Percentiles rank a stretch among this genome's conserved stretches.
Conservation (phyloP, 2,329 filamentous ascomycete species). For the Alternaria viburni region DNA sequence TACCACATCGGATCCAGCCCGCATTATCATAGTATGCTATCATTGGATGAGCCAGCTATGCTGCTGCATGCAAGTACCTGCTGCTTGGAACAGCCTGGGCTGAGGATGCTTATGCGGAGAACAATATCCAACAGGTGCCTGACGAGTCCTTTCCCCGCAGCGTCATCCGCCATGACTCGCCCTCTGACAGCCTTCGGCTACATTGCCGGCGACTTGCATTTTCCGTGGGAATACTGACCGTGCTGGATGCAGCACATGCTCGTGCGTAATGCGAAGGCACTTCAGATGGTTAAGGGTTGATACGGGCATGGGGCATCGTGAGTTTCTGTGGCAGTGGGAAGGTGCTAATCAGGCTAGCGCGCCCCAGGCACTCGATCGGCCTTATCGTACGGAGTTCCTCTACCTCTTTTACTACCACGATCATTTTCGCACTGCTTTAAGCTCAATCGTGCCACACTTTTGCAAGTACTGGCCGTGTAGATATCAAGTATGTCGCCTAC, state of each 20-base stretch:
- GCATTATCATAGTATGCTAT: not conserved
- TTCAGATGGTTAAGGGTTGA: no score
- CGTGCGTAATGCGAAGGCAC: not conserved
- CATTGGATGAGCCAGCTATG: not conserved
- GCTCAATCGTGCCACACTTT: no score
- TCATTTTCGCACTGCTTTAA: not conserved
- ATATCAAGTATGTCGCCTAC: no score
- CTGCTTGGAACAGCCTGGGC: not conserved
- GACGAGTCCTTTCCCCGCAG: constrained; percentile 26
- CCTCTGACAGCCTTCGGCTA: constrained; percentile 1
- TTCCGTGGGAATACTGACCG: no score
- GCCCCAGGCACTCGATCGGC: no score
- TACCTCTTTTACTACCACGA: not conserved
- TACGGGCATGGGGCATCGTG: not conserved
- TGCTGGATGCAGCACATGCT: not conserved
- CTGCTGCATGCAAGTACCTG: constrained; percentile 1
- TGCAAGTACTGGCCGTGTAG: no score
- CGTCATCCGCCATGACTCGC: constrained; percentile 32
- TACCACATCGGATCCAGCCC: not conserved
- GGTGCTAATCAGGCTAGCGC: not conserved
- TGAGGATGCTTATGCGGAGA: constrained; percentile 25
- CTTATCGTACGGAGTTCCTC: not conserved
- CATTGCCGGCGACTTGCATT: not conserved
- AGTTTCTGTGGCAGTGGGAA: not conserved
- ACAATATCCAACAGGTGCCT: constrained; percentile 32